phyloP scores from a whole-genome alignment of 106 monocot species.

The Vanilla planifolia region DNA sequence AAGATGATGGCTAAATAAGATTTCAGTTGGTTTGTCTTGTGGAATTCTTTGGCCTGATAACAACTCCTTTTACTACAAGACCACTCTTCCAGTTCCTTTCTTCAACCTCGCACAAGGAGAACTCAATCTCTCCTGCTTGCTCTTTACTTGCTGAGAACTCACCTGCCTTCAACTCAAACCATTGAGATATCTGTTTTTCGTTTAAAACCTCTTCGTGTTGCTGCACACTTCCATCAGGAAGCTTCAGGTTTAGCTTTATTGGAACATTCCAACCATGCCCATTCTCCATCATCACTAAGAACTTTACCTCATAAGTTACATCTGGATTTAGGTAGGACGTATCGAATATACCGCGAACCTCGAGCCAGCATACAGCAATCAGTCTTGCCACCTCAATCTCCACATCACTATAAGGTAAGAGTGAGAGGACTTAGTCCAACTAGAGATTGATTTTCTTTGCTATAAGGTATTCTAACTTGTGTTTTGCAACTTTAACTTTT shows the following conservation, averaged over 20 bases:
- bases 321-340: conserved; percentile 37
- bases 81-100: conserved; percentile 52
- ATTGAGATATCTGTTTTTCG: conserved; percentile 25
- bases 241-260: conserved; percentile 30
- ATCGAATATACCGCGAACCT: conserved; percentile 40
- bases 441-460: no score
- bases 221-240: conserved; percentile 13
- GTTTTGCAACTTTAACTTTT: no score
- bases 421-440: neutral
- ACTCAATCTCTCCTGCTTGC: conserved; percentile 24
- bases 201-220: conserved; percentile 24
- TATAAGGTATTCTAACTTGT: no score
- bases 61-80: conserved; percentile 33
- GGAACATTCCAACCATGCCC: conserved; percentile 42
- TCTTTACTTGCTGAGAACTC: conserved; percentile 12
- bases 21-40: no score
- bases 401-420: conserved; percentile 8
- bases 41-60: conserved; percentile 33
- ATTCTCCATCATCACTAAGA: conserved; percentile 33
- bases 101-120: conserved; percentile 47
- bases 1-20: no score
- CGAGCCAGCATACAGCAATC: conserved; percentile 51
- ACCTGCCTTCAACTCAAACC: conserved; percentile 33
- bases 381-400: conserved; percentile 33
- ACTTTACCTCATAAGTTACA: conserved; percentile 32